Evolutionary conservation across 305 asterid genomes (phyloP).

Genomic region (Plantago lanceolata): DNA sequence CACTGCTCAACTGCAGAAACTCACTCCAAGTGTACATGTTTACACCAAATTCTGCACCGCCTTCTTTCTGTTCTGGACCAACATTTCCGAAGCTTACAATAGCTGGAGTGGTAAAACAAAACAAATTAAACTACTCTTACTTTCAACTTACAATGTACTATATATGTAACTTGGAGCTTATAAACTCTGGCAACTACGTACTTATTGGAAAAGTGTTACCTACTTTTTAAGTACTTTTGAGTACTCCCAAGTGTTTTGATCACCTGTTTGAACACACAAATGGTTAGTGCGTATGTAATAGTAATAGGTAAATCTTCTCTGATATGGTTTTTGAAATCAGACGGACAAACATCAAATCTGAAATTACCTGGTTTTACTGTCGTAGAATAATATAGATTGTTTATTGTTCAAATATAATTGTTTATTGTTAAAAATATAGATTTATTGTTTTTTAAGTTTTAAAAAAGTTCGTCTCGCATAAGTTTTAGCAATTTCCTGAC

Average conservation of each 20-base stretch:
- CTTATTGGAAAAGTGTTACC: conserved; percentile 29
- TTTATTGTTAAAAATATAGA: too few species aligned
- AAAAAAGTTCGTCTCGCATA: too few species aligned
- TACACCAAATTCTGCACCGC: conserved; percentile 44
- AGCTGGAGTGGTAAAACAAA: conserved; percentile 31
- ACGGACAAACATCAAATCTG: too few species aligned
- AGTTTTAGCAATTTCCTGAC: conserved; percentile 26
- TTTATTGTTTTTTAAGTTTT: too few species aligned
- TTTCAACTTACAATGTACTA: not conserved
- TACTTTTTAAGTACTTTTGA: conserved; percentile 60
- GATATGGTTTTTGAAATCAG: too few species aligned
- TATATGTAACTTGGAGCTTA: conserved; percentile 3
- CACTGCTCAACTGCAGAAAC: conserved; percentile 61
- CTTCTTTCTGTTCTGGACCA: conserved; percentile 44
- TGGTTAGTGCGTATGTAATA: not conserved
- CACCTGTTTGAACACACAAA: conserved; percentile 37
- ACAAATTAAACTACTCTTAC: conserved; percentile 5
- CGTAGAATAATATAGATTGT: too few species aligned
- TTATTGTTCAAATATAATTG: too few species aligned
- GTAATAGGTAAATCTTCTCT: too few species aligned
- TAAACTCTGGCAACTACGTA: conserved; percentile 2
- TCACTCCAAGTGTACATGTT: conserved; percentile 67
- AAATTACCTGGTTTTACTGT: too few species aligned
- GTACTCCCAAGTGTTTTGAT: conserved; percentile 59
- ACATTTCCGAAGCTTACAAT: conserved; percentile 74